Evolutionary conservation across 805 yeast genomes (phyloP).

Genomic region (Maudiozyma serrabonitensis): DNA sequence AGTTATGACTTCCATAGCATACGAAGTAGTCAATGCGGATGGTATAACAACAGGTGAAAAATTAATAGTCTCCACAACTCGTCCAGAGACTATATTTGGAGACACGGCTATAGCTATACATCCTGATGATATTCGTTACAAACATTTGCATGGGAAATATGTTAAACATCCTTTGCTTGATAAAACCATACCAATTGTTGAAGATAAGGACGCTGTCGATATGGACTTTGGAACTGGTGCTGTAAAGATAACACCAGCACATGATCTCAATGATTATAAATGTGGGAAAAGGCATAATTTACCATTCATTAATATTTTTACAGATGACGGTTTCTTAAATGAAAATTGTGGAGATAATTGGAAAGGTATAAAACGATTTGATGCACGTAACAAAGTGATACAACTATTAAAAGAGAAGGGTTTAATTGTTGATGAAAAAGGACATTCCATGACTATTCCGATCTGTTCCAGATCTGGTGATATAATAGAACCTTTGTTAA

Average conservation of each 20-base stretch:
- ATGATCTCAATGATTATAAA: slow-evolving; percentile 88
- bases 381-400: slow-evolving; percentile 78
- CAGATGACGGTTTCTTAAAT: slow-evolving; percentile 85
- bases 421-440: slow-evolving; percentile 68
- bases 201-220: slow-evolving; percentile 88
- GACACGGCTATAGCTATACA: slow-evolving; percentile 97
- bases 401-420: slow-evolving; percentile 63
- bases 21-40: slow-evolving; percentile 61
- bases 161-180: slow-evolving; percentile 82
- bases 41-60: slow-evolving; percentile 58
- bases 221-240: slow-evolving; percentile 99
- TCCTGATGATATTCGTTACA: slow-evolving; percentile 86
- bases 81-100: slow-evolving; percentile 97
- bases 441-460: slow-evolving; percentile 94
- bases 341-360: slow-evolving; percentile 80
- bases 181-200: slow-evolving; percentile 72
- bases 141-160: slow-evolving; percentile 85
- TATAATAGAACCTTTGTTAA: slow-evolving; percentile 86
- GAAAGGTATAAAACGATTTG: slow-evolving; percentile 84
- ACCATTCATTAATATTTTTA: slow-evolving; percentile 77
- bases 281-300: slow-evolving; percentile 88
- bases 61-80: slow-evolving; percentile 88
- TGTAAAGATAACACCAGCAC: slow-evolving; percentile 96
- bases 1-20: slow-evolving; percentile 85
- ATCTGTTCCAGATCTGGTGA: slow-evolving; percentile 93